Evolutionary conservation across 2,329 filamentous ascomycete species (phyloP).

Genomic region (Hypoxylon sp.): DNA sequence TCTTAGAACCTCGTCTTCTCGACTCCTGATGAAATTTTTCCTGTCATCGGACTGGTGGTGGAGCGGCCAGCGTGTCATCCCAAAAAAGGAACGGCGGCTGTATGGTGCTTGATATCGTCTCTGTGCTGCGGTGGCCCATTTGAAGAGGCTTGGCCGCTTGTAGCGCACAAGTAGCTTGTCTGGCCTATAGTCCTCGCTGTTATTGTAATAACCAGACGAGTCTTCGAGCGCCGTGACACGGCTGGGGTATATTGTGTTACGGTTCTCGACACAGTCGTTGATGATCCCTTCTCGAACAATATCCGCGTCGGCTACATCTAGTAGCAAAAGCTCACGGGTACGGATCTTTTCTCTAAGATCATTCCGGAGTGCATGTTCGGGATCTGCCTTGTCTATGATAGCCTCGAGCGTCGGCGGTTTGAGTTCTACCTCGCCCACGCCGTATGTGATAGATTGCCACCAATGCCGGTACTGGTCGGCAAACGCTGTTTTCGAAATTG

Average conservation of each 20-base stretch:
- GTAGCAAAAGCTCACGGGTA: slow-evolving; percentile 23
- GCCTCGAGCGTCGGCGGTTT: slow-evolving; percentile 47
- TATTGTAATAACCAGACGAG: slow-evolving; percentile 25
- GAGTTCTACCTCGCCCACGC: slow-evolving; percentile 46
- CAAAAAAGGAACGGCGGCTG: slow-evolving; percentile 59
- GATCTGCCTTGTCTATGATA: slow-evolving; percentile 55
- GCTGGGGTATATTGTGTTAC: slow-evolving; percentile 59
- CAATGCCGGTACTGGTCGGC: slow-evolving; percentile 42
- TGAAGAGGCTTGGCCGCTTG: slow-evolving; percentile 52
- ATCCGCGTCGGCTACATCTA: slow-evolving; percentile 40
- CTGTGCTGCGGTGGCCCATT: slow-evolving; percentile 52
- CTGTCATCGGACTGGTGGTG: slow-evolving; percentile 55
- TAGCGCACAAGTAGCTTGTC: slow-evolving; percentile 41
- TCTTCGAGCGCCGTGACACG: slow-evolving; percentile 51
- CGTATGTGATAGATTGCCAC: slow-evolving; percentile 41
- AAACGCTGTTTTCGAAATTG: slow-evolving; percentile 43
- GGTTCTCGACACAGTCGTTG: slow-evolving; percentile 61
- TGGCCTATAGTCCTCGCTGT: slow-evolving; percentile 9
- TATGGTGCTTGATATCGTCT: slow-evolving; percentile 52
- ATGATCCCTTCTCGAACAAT: slow-evolving; percentile 59
- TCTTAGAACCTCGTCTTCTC: slow-evolving; percentile 51
- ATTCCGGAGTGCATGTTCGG: slow-evolving; percentile 40
- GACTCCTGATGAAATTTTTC: slow-evolving; percentile 51
- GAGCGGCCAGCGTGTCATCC: slow-evolving; percentile 65
- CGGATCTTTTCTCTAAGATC: no score